phyloP scores from a whole-genome alignment of 1,139 yeast species.

The Geotrichum reessii region DNA sequence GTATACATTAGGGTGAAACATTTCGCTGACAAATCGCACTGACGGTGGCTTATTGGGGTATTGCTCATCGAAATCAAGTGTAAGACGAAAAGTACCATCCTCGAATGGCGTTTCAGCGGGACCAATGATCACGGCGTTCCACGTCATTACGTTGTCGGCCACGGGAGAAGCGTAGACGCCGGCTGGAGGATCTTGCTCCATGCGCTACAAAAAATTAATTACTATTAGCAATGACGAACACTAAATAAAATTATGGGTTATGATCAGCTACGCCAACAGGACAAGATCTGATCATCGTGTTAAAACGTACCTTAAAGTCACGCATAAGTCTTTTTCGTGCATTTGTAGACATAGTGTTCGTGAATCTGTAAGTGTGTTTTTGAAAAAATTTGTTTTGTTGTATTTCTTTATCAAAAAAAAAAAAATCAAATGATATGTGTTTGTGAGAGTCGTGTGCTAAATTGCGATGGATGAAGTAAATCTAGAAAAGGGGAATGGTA shows the following conservation, averaged over 20 bases:
- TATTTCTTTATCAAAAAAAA: too few species aligned
- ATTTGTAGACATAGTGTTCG: constrained; percentile 74
- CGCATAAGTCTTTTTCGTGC: constrained; percentile 98
- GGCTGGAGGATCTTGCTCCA: constrained; percentile 97
- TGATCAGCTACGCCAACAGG: background rate
- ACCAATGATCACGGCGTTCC: constrained; percentile 97
- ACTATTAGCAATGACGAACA: background rate
- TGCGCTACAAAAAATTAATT: constrained; percentile 48
- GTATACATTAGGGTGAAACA: constrained; percentile 98
- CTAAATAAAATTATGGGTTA: background rate
- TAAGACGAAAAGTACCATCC: constrained; percentile 90
- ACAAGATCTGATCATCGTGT: constrained; percentile 28
- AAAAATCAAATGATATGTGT: background rate
- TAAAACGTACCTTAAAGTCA: constrained; percentile 66
- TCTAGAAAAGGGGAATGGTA: background rate
- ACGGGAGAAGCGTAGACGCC: constrained; percentile 97
- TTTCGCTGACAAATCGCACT: constrained; percentile 83
- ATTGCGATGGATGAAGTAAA: background rate
- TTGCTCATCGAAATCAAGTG: constrained; percentile 89
- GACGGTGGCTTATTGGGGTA: constrained; percentile 96
- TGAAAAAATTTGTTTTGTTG: too few species aligned
- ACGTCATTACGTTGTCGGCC: constrained; percentile 94
- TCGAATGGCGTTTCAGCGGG: constrained; percentile 98
- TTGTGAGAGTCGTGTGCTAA: background rate
- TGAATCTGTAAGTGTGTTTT: background rate